phyloP scores from a whole-genome alignment of 345 rosid genomes.

The Salix caprea region DNA sequence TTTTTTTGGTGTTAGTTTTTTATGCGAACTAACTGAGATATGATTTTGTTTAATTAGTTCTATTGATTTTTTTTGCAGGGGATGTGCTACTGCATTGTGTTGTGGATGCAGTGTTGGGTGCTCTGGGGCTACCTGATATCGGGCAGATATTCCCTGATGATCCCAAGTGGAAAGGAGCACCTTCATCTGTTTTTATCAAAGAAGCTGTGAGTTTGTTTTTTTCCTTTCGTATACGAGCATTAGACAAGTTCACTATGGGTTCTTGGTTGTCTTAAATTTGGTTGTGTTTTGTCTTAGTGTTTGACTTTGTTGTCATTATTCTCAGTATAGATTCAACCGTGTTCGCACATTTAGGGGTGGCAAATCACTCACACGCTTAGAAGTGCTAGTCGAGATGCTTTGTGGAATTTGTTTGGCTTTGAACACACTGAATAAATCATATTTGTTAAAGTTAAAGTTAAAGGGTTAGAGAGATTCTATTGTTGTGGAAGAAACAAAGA shows the following conservation, averaged over 20 bases:
- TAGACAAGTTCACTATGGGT: neutral
- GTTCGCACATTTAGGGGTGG: neutral
- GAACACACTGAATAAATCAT: neutral
- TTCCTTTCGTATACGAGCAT: neutral
- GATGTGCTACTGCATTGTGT: slow-evolving; percentile 98
- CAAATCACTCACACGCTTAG: neutral
- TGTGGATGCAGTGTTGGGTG: slow-evolving; percentile 96
- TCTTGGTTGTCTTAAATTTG: neutral
- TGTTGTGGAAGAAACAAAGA: neutral
- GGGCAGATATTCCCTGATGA: slow-evolving; percentile 98
- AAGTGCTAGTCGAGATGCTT: neutral
- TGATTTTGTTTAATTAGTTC: neutral
- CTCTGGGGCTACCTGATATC: slow-evolving; percentile 93
- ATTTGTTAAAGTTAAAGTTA: neutral
- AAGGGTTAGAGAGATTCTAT: neutral
- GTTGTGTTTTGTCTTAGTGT: neutral
- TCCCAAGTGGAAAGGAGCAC: slow-evolving; percentile 96
- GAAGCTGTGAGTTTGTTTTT: slow-evolving; percentile 75
- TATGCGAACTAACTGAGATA: neutral
- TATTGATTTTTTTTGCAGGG: slow-evolving; percentile 43
- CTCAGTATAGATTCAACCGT: neutral
- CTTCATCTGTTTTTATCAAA: slow-evolving; percentile 80
- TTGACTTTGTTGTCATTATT: neutral
- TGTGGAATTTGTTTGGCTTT: neutral
- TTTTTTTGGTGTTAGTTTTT: neutral